Conservation (phyloP, 2,329 filamentous ascomycete species). For the Trichophyton schoenleinii region DNA sequence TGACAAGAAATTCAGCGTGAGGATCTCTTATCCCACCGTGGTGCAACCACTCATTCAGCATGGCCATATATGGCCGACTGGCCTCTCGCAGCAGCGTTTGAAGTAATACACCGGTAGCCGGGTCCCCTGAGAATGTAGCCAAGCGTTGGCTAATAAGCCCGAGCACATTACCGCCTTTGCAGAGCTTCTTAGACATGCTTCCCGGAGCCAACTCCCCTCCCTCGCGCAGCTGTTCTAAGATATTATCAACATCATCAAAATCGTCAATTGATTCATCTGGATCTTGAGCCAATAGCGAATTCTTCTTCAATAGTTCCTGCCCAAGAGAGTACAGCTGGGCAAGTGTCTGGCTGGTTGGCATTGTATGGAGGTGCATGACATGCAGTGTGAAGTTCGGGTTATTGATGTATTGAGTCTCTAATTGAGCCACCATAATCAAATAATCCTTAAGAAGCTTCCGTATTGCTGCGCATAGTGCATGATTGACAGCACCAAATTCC, state of each 20-base stretch:
- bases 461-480: slow-evolving; percentile 90
- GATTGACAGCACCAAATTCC: slow-evolving; percentile 88
- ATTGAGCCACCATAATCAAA: slow-evolving; percentile 76
- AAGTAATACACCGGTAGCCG: slow-evolving; percentile 67
- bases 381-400: slow-evolving; percentile 85
- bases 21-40: slow-evolving; percentile 91
- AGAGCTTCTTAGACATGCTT: slow-evolving; percentile 78
- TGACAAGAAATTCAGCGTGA: slow-evolving; percentile 85
- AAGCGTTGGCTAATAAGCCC: slow-evolving; percentile 73
- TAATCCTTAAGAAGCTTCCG: slow-evolving; percentile 88
- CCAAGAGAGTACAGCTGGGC: slow-evolving; percentile 78
- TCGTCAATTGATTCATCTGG: slow-evolving; percentile 59
- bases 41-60: slow-evolving; percentile 98
- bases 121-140: slow-evolving; percentile 85
- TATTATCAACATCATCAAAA: slow-evolving; percentile 78
- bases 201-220: slow-evolving; percentile 70
- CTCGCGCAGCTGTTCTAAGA: slow-evolving; percentile 77
- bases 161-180: slow-evolving; percentile 92
- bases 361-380: slow-evolving; percentile 79
- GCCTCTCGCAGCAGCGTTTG: slow-evolving; percentile 75
- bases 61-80: slow-evolving; percentile 88
- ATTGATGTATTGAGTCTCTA: slow-evolving; percentile 85
- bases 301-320: slow-evolving; percentile 75
- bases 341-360: slow-evolving; percentile 84
- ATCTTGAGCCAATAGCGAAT: slow-evolving; percentile 66